Evolutionary conservation across 495 filamentous ascomycete species (phyloP), one percentile per base, ranked within the genome.

Genomic region (Physcia stellaris): DNA sequence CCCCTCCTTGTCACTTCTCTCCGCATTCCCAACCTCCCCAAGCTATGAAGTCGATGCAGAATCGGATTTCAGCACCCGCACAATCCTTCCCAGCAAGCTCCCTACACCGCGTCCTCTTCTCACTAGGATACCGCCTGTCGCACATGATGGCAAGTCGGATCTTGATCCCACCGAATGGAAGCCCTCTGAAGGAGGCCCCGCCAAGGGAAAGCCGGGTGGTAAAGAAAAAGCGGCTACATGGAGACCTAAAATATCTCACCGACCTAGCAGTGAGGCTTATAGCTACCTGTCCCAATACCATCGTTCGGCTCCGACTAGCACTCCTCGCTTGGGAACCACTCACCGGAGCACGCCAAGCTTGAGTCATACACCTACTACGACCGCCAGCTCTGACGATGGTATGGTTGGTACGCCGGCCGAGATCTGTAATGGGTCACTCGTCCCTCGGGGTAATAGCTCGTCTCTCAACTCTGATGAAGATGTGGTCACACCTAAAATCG

Each of bases 101-200:
- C 50, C 52, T 20, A 54, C 44, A 30, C 36, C 40, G 30, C 38
- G 38, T 19, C 40, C 32, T 42, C 43, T 49, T 30, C 19, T 51
- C 41, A 47, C 55, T 39, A 53, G 63, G 56, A 68, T 70, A 70
- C 57, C 60, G 24, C 39, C 47, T 41, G 51, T 57, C 35, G 35
- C 49, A 36, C 58, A 62, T 39, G 51, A 62, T 29, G 48, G 48
- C 57, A 62, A 60, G 40, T 51, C 64, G 47, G 68, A 72, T 69
- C 64, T 66, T 42, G 68, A 72, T 52, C 68, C 68, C 48, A 64
- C 65, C 37, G 68, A 72, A 54, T 72, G 68, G 68, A 71, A 72
- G 57, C 68, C 68, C n/a, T n/a, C n/a, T n/a, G n/a, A n/a, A n/a
- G n/a, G n/a, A n/a, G n/a, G n/a, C n/a, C n/a, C n/a, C n/a, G 58